A percentile compares a stretch with the other conserved stretches of the same genome.
These are phyloP conservation scores for Nicotiana rustica DNA, from an alignment of 305 asterid species.

Conservation along the genomic window DNA sequence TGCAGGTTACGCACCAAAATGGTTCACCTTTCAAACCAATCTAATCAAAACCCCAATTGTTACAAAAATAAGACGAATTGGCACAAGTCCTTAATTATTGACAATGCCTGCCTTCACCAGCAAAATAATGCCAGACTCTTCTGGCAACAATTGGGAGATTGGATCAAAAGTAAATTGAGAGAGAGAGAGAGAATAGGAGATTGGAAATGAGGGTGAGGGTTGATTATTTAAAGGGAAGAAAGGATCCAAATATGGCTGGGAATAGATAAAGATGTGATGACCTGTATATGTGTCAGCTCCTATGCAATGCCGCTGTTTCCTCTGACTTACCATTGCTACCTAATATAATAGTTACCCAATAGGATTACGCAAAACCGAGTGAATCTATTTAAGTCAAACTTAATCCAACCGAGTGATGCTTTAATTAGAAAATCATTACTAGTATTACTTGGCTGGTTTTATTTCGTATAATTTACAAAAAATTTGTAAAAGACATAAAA, in stretches of 20 bases:
- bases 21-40: constrained; percentile 31
- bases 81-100: not conserved
- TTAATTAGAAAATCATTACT: not conserved
- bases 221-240: constrained; percentile 16
- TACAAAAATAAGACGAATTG: constrained; percentile 1
- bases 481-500: too few relatives aligned
- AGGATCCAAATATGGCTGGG: not conserved
- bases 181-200: not conserved
- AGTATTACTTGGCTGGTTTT: not conserved
- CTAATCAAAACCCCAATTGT: constrained; percentile 29
- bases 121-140: not conserved
- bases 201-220: not conserved
- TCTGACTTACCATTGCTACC: not conserved
- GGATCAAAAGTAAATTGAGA: not conserved
- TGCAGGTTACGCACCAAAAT: not conserved
- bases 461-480: too few relatives aligned
- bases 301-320: constrained; percentile 2
- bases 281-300: constrained; percentile 36
- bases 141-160: constrained; percentile 31
- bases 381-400: not conserved
- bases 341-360: not conserved
- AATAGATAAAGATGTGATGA: constrained; percentile 15
- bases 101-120: not conserved
- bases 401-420: not conserved
- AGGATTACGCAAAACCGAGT: not conserved